Evolutionary conservation across 805 yeast genomes (phyloP), one percentile per base, ranked within the genome.

Genomic region (Candida railenensis): DNA sequence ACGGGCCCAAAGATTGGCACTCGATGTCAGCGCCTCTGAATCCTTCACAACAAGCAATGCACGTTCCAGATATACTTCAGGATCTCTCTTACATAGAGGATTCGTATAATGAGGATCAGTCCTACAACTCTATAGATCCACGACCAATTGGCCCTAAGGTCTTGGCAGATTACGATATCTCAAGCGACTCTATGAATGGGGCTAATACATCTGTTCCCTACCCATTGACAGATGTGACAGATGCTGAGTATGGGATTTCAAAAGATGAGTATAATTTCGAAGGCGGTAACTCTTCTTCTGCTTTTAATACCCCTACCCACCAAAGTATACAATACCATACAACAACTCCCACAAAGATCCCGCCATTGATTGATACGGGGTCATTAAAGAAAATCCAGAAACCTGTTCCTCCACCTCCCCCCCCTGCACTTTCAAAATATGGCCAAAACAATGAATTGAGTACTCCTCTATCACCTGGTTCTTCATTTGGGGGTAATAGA

Each of bases 61-160:
- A 32, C 18, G 16, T 25, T 9, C 42, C 42, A 3, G 33, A 28
- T 8, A 39, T 39, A 5, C 44, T 34, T 5, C 21, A 32, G 5
- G 44, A 33, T 15, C 20, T 41, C 33, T 42, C 45, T 9, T 34
- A 34, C 32, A 22, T 42, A 22, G 44, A 37, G 22, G 56, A 51
- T 4, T 40, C 46, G n/a, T 48, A 47, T n/a, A 62, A 16, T 16
- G n/a, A 36, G 8, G 19, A 61, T 20, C 66, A 59, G 18, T 51
- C 67, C 21, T 53, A 54, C 34, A 38, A 53, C 33, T 59, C 65
- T 16, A 51, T 48, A 43, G 70, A 64, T 34, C 70, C 73, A 15
- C 61, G 61, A 37, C 75, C 70, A 1, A 69, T 60, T 61, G 76
- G 76, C 1, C 76, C 76, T 1, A 63, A 65, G 52, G 67, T 62